A percentile compares a stretch with the other conserved stretches of the same genome.
Conservation (phyloP, 345 rosid genomes). For the Cardamine occulta region DNA sequence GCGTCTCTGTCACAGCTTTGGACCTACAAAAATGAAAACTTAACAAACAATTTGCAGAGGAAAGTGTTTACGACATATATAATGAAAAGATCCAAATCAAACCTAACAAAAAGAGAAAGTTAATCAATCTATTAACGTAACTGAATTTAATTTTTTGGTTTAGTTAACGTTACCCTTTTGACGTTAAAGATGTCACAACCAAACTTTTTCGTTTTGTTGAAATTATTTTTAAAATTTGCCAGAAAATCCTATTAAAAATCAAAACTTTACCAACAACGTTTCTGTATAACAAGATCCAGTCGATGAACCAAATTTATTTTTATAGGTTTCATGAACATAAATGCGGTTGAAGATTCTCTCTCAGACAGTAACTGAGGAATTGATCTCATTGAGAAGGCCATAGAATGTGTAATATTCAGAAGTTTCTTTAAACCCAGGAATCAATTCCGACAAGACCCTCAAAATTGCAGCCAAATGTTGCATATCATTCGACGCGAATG, state of each 20-base stretch:
- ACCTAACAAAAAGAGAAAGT: background rate
- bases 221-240: background rate
- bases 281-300: background rate
- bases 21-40: conserved; percentile 31
- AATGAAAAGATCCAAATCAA: conserved; percentile 25
- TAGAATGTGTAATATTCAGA: conserved; percentile 60
- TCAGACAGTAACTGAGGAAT: conserved; percentile 46
- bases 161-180: too few species aligned
- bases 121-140: background rate
- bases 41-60: conserved; percentile 25
- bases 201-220: background rate
- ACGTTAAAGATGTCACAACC: background rate
- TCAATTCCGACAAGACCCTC: conserved; percentile 82
- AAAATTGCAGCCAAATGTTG: conserved; percentile 88
- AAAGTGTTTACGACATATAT: conserved; percentile 6
- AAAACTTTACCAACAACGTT: background rate
- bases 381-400: conserved; percentile 73
- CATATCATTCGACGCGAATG: conserved; percentile 69
- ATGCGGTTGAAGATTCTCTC: conserved; percentile 3
- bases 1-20: conserved; percentile 29
- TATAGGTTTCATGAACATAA: background rate
- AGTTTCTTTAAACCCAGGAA: conserved; percentile 72
- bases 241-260: background rate
- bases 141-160: background rate
- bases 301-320: background rate